Base-by-base conservation (phyloP, 306 rosid genomes). In the Dalbergia cochinchinensis region DNA sequence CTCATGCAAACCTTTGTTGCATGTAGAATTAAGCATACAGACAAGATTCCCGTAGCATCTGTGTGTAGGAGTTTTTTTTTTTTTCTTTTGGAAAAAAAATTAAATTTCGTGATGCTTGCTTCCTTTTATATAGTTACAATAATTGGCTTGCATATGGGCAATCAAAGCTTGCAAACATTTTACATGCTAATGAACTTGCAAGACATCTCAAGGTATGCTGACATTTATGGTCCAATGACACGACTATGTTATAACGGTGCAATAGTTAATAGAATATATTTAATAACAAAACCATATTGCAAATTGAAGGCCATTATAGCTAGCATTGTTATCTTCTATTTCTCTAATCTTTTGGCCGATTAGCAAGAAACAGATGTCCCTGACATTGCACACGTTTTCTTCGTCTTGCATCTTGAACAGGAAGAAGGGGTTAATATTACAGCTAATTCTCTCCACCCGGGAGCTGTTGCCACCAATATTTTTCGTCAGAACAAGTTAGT, bases 371-470 rank as follows among this genome's bases (percentile, higher is more conserved):
- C 31, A 26, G 31, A 37, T 37, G 41, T 6, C 41, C 41, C 41
- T 37, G 41, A 37, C 41, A 10, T 11, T 26, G 15, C 22, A 6
- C 63, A 12, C 51, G 33, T 33, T 4, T 31, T 44, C 19, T 51
- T 20, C 1, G 19, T 66, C 33, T 48, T 78, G 31, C 67, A 74
- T 86, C 84, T 68, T 86, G 80, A 72, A 55, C 91, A 92, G 99
- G 96, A 87, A 81, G 94, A 87, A 13, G 88, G 83, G 34, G 86
- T 78, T 45, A 75, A 88, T 70, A 88, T 90, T 71, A 92, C 91
- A 14, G 97, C 90, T 16, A 95, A 93, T 86, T 89, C 97, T 66
- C 93, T 95, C 87, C 98, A 92, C 77, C 99, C 96, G 1, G 99
- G 99, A 76, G 22, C 42, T 76, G 80, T 95, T 37, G 4, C 1